Conservation (phyloP, 192 early-diverging fungal genomes). For the Coemansia sp. region DNA sequence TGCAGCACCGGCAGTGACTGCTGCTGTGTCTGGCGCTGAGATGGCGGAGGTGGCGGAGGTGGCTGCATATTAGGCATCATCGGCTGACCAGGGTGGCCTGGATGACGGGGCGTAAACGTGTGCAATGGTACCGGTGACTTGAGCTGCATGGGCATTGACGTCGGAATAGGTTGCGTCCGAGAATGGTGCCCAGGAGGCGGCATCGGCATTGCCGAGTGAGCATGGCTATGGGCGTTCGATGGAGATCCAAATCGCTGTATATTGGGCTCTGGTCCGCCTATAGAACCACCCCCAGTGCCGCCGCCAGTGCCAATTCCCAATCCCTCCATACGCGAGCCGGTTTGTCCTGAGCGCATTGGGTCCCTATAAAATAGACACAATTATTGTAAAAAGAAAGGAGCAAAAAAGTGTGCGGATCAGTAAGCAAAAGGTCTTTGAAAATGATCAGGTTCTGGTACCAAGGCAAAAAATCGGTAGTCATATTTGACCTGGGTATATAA, state of each 20-base stretch:
- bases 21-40: background rate
- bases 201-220: constrained; percentile 35
- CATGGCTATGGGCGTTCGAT: constrained; percentile 14
- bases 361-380: constrained; percentile 12
- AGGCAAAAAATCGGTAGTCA: background rate
- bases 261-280: constrained; percentile 8
- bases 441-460: background rate
- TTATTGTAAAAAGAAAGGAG: background rate
- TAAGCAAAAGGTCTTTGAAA: background rate
- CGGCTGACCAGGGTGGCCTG: background rate
- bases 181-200: constrained; percentile 20
- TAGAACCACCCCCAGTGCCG: background rate
- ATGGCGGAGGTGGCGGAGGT: constrained; percentile 2
- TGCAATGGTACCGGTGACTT: constrained; percentile 17
- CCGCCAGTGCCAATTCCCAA: constrained; percentile 12
- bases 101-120: background rate
- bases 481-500: background rate
- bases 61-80: constrained; percentile 15
- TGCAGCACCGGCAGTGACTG: constrained; percentile 2
- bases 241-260: constrained; percentile 17
- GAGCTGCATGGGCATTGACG: constrained; percentile 10
- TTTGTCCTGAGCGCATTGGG: constrained; percentile 22
- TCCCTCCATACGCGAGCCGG: constrained; percentile 23
- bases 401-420: background rate
- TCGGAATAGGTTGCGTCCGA: constrained; percentile 14